Evolutionary conservation across 225 moss, liverwort and hornwort genomes (phyloP), one percentile per base, ranked within the genome.

Genomic region (Pseudoscleropodium purum): DNA sequence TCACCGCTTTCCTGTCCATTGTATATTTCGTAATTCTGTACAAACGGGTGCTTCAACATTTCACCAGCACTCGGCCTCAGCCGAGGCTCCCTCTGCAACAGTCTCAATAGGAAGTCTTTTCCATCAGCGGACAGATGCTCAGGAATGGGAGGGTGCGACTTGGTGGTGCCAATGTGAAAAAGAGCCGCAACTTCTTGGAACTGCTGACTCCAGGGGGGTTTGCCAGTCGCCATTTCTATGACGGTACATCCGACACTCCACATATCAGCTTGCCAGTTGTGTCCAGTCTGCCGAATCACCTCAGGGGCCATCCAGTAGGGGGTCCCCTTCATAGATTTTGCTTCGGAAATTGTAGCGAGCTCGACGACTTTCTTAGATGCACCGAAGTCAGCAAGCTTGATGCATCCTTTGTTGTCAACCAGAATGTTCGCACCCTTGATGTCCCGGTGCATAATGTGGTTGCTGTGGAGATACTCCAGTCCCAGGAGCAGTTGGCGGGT

Each of bases 361-460:
- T 95, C 95, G 54, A 95, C 94, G 62, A 95, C 95, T 85, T 95
- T 94, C 94, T 95, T 98, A n/a, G 97, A 98, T 68, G 98, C 98
- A 75, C 97, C 98, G 84, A 98, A 98, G 82, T 97, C 98, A 24
- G 97, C 97, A 52, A 98, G 95, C 90, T 98, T 98, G 60, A 98
- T 98, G 87, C 98, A 97, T 82, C 98, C 98, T 86, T 97, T 97
- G 91, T 98, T 98, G 88, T 98, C 97, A 51, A 98, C 98, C 79
- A 98, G 92, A 79, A 98, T 98, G 84, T 98, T 98, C 43, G 95
- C 98, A 43, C 98, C 98, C 96, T 98, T 98, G 83, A 98, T 98
- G 86, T 98, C 98, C 56, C 98, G 95, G 93, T 98, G 98, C 95
- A 98, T 92, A 69, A 98, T 97, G 90, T 95, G 97, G 78, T 97